Base-by-base conservation (phyloP, 805 yeast genomes). In the Wickerhamomyces strasburgensis region DNA sequence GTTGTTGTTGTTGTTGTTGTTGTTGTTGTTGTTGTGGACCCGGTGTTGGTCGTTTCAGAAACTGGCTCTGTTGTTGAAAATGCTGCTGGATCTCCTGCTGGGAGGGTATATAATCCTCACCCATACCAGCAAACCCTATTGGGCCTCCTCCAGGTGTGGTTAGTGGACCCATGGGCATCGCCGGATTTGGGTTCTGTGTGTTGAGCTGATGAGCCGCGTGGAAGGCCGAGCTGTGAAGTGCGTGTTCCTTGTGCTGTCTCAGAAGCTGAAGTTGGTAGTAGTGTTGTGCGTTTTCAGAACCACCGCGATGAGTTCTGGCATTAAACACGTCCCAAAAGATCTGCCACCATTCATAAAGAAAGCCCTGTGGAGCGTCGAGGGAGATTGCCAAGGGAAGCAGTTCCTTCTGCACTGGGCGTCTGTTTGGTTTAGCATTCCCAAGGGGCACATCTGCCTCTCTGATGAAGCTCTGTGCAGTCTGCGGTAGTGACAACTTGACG, bases 311-410 rank as follows among this genome's bases (percentile, higher is more conserved):
- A 29, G 85, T 78, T 49, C 87, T 72, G 3, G 94, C 95, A 52
- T 84, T 84, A 60, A 82, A 85, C 19, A 87, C 80, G 56, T 88
- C 96, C 96, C 96, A 89, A 57, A 88, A 89, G 14, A 89, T 78
- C 65, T 79, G 87, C 96, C 96, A 88, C 97, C 97, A 88, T 58
- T 89, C 97, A 52, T 76, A 80, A 17, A 88, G 62, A 52, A 86
- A 88, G 6, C 96, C 93, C 49, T 81, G 85, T 1, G 94, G 93
- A 2, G 94, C 82, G 53, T 87, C 93, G 72, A 84, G 74, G 9
- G 78, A 65, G 52, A 80, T 68, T 16, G 65, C 62, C 25, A 76
- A 55, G 13, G 65, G 64, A 1, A 82, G 77, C 7, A 77, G 55
- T 34, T 69, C 73, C 38, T 62, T 56, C 28, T 51, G 54, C 10